Evolutionary conservation across 805 yeast species (phyloP), one percentile per base, ranked within the genome.

Genomic region (Myxozyma geophila): DNA sequence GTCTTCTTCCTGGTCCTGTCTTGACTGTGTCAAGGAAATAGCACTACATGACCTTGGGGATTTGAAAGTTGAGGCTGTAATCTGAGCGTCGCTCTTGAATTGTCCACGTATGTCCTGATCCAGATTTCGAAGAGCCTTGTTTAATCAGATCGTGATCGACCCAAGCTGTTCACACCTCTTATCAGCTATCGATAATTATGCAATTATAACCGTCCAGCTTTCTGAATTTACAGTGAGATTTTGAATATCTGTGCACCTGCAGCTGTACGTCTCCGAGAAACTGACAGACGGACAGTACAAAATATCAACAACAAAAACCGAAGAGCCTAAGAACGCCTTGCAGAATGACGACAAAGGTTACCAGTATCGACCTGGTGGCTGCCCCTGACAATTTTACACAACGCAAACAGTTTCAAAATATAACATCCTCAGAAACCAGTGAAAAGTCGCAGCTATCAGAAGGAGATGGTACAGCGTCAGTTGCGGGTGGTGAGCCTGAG

Each of bases 341-440:
- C 47, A 43, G 21, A 2, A 53, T 53, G 56, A 12, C 56, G 37
- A 53, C 57, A 4, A 41, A 41, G 7, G 33, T 53, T 19, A 28
- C 48, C n/a, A 53, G 57, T 48, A 39, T 53, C 40, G 44, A 43
- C 23, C 15, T 40, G 19, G 33, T 28, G 10, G 40, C 39, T 15
- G 9, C 43, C 15, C 17, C 44, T 7, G 19, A 33, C 40, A 17
- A 21, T 7, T 7, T 52, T 17, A 52, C 56, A 23, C 19, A 41
- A 36, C 54, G 54, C 54, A 35, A 50, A 17, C 12, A 9, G 7
- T 12, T 13, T 6, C 47, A 19, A 6, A 19, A 43, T 36, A 35
- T 21, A 36, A 10, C 33, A 23, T 17, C 17, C 4, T n/a, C 43
- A 17, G 55, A 52, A 10, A 12, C 41, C 12, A 13, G 33, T 12